Evolutionary conservation across 129 eudicot species (phyloP), one percentile per base, ranked within the genome.

Genomic region (Chrysanthemum lavandulifolium): DNA sequence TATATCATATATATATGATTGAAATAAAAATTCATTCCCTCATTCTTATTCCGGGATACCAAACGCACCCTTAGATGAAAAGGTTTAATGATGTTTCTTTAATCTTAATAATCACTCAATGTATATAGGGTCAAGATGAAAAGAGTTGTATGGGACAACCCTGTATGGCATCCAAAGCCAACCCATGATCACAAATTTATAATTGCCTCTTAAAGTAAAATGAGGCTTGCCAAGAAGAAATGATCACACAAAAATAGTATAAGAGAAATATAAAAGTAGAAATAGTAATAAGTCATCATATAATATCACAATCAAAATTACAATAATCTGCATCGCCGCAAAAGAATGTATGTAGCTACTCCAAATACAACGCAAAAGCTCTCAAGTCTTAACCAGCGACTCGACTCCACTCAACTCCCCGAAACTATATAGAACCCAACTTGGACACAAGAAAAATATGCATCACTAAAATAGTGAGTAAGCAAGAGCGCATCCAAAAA

Each of bases 401-500:
- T 29, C 31, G 31, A 29, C 31, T 59, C 71, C 5, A 18, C 25
- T 52, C 40, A 23, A 76, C 61, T 53, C 45, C 62, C 53, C 65
- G 9, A 33, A n/a, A 61, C 76, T 78, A 71, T 61, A 64, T 65
- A 63, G 67, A 64, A 64, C 68, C 73, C 68, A 40, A 45, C 67
- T 31, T 53, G 12, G 12, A 71, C 43, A 7, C 31, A 73, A 15
- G 58, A 48, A 57, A 27, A 72, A 61, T 48, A 48, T 65, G 29
- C 78, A 72, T 55, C 31, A 75, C 84, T 76, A 84, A 62, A 81
- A 60, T 40, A 88, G 76, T 58, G 77, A 76, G 78, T 64, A 74
- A 51, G 71, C 77, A 45, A 88, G 74, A 72, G 74, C 87, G 55
- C 69, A 72, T 69, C 88, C 91, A 23, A 84, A 53, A 52, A 86